Percentiles rank a stretch among this genome's conserved stretches.
Evolutionary conservation across 2,329 filamentous ascomycete species (phyloP).

Genomic region (Talaromyces marneffei): DNA sequence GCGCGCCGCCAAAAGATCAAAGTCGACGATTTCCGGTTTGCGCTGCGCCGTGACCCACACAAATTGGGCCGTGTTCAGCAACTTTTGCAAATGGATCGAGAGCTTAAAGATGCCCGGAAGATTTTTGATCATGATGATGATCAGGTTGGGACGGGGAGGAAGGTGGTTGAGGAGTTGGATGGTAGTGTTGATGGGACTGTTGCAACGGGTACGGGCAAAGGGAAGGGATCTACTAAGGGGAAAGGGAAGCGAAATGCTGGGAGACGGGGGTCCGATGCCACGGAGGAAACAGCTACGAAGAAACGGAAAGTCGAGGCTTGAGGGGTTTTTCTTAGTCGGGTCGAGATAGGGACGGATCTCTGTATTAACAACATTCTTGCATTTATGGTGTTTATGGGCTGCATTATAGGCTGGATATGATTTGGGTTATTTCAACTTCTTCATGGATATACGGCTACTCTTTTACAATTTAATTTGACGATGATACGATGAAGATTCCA

Average conservation of each 20-base stretch:
- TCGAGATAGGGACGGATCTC: neutral
- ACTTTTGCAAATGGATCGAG: constrained; percentile 78
- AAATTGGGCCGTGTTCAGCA: constrained; percentile 88
- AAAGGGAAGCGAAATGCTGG: constrained; percentile 31
- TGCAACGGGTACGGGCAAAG: constrained; percentile 25
- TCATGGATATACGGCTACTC: neutral
- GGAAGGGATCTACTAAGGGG: constrained; percentile 25
- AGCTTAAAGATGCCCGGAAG: constrained; percentile 77
- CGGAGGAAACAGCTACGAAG: constrained; percentile 31
- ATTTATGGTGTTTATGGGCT: neutral
- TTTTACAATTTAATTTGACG: neutral
- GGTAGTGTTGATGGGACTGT: constrained; percentile 22
- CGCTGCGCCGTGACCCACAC: constrained; percentile 73
- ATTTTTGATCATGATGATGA: constrained; percentile 42
- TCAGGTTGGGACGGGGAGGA: constrained; percentile 32
- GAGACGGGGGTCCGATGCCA: constrained; percentile 29
- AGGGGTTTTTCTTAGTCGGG: neutral
- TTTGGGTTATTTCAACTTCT: neutral
- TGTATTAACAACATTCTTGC: neutral
- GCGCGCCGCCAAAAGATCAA: constrained; percentile 93
- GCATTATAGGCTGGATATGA: neutral
- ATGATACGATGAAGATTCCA: neutral
- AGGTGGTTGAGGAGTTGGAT: constrained; percentile 23
- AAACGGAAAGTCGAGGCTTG: constrained; percentile 25
- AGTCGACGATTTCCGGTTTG: constrained; percentile 95